Base-by-base conservation (phyloP, 164 flowering plant species). In the Buxus sempervirens region DNA sequence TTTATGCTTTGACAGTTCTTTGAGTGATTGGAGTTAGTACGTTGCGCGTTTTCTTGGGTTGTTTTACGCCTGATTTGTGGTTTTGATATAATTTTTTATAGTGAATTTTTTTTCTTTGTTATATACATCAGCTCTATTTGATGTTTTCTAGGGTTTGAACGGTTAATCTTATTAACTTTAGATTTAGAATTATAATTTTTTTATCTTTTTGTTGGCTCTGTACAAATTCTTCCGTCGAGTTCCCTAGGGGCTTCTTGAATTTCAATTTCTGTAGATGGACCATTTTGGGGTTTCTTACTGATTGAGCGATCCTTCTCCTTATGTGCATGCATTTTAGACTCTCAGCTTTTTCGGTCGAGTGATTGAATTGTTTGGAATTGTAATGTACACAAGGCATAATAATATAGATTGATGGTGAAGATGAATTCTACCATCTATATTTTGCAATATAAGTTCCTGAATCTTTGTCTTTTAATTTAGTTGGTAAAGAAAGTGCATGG, bases 401-500 rank as follows among this genome's bases (percentile, higher is more conserved):
- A 45, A 45, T 45, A 10, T 4, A 10, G 18, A 15, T 45, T 45
- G 51, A 32, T 65, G 28, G 15, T 38, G 55, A 59, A 20, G 49
- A 24, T 45, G 42, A 64, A 23, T 19, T 42, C 41, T 45, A 12
- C 19, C 5, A 48, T 45, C 20, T 49, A 22, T 21, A 3, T 13
- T 42, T 15, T 62, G 41, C 21, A 0, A 19, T 9, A 20, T 25
- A 24, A n/a, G 55, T 21, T 16, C 2, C 28, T 65, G 24, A 36
- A 53, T 65, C 32, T 62, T 70, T 6, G 5, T 45, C 12, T 45
- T 45, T 32, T 3, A 32, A 45, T 45, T 15, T 45, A 1, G 51
- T 45, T 45, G 76, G 53, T 60, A 73, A 48, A 48, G 42, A 20
- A 49, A 60, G 45, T 16, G 13, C 24, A 84, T 86, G 90, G 85